Conservation (phyloP, 2,329 filamentous ascomycete species). For the Metarhizium sp. region DNA sequence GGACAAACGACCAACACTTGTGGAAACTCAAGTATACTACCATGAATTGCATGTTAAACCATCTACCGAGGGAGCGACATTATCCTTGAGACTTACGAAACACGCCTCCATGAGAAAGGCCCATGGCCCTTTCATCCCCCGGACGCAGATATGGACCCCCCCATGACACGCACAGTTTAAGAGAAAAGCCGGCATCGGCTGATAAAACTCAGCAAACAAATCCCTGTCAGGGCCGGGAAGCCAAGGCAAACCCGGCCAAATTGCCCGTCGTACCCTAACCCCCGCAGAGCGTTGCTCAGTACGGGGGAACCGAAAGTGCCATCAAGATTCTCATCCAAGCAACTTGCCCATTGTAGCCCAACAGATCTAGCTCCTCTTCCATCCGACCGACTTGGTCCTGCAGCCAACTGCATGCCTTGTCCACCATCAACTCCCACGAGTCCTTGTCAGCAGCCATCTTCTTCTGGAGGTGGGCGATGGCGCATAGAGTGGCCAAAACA, state of each 20-base stretch:
- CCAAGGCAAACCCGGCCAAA: neutral
- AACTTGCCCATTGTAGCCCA: neutral
- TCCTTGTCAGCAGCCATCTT: conserved; percentile 36
- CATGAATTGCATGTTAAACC: no score
- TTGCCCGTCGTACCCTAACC: neutral
- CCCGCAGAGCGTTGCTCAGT: no score
- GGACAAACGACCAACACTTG: no score
- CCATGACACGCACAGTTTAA: no score
- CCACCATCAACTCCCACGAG: conserved; percentile 54
- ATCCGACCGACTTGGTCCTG: conserved; percentile 9
- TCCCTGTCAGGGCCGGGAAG: neutral
- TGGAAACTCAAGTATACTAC: no score
- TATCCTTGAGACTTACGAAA: no score
- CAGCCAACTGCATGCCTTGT: conserved; percentile 49
- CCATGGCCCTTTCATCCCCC: no score
- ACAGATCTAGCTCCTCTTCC: conserved; percentile 9
- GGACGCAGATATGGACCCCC: no score
- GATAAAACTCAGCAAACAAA: neutral
- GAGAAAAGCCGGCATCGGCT: neutral
- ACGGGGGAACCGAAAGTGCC: no score
- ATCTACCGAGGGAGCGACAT: no score
- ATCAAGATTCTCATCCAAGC: neutral
- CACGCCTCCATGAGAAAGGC: no score
- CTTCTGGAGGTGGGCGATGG: conserved; percentile 28
- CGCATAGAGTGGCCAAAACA: conserved; percentile 20